phyloP scores from a whole-genome alignment of 1,284 basidiomycete species.

The Retiboletus flavoniger region DNA sequence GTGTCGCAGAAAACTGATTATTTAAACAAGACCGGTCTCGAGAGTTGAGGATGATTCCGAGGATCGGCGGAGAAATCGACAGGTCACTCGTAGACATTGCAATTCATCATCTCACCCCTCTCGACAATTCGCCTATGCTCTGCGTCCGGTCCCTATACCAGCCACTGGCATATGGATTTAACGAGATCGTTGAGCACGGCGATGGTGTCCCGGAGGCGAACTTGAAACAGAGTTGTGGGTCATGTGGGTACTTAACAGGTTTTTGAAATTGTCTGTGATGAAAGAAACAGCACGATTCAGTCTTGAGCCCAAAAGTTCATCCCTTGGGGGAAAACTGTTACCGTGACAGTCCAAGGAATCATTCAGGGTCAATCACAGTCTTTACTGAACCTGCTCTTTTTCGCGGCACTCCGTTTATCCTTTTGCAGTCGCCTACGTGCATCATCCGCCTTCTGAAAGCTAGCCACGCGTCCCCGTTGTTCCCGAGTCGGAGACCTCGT shows the following conservation, averaged over 20 bases:
- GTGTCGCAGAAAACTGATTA: too few relatives aligned
- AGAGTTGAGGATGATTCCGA: too few relatives aligned
- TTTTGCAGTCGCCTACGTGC: slow-evolving; percentile 51
- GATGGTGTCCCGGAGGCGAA: neutral
- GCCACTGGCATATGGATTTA: neutral
- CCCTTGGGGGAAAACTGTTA: neutral
- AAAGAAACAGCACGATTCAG: neutral
- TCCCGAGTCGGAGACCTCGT: slow-evolving; percentile 55
- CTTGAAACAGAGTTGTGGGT: neutral
- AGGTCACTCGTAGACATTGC: neutral
- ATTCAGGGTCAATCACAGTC: slow-evolving; percentile 25
- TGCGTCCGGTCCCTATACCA: neutral
- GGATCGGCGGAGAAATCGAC: neutral
- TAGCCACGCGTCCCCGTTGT: slow-evolving; percentile 55
- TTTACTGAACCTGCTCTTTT: slow-evolving; percentile 37
- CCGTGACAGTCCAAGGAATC: neutral
- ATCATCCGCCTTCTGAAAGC: slow-evolving; percentile 45
- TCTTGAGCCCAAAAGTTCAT: neutral
- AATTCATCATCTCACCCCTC: neutral
- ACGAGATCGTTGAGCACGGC: neutral
- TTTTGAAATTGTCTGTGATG: neutral
- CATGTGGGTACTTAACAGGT: neutral
- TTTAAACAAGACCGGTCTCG: too few relatives aligned
- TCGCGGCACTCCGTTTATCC: slow-evolving; percentile 47
- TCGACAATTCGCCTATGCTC: neutral